These are phyloP conservation scores for Lasiosphaeria ovina DNA, from an alignment of 495 filamentous ascomycete species.

Conservation along the genomic window DNA sequence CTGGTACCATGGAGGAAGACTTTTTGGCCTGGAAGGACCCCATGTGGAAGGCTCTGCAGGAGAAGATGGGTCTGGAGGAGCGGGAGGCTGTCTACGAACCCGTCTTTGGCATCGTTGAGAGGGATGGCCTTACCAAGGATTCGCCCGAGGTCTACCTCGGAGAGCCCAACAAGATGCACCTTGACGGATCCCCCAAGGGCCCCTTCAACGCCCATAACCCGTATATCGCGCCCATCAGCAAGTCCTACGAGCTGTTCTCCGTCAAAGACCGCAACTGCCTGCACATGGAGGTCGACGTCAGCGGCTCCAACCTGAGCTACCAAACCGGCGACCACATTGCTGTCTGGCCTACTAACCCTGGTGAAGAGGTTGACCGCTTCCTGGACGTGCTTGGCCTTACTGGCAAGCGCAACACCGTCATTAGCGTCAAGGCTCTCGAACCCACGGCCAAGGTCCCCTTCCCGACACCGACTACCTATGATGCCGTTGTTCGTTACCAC, in stretches of 20 bases:
- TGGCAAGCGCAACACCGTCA: conserved; percentile 76
- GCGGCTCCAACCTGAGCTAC: conserved; percentile 81
- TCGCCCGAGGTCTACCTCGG: conserved; percentile 90
- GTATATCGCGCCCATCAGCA: conserved; percentile 88
- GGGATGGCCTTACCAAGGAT: conserved; percentile 68
- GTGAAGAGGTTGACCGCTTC: conserved; percentile 88
- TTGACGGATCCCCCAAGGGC: conserved; percentile 79
- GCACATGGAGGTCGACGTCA: conserved; percentile 94
- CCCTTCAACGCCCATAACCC: conserved; percentile 97
- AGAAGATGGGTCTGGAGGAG: conserved; percentile 85
- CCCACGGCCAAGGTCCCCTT: conserved; percentile 97
- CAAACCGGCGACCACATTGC: conserved; percentile 97
- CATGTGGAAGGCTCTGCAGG: conserved; percentile 86
- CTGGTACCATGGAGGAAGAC: conserved; percentile 99
- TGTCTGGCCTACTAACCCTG: conserved; percentile 95
- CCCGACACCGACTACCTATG: conserved; percentile 94
- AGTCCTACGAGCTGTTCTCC: conserved; percentile 87
- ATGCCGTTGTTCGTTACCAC: conserved; percentile 91
- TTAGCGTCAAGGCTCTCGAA: conserved; percentile 89
- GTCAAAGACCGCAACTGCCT: conserved; percentile 93
- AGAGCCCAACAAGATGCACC: conserved; percentile 94
- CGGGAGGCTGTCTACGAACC: conserved; percentile 96
- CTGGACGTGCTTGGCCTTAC: conserved; percentile 72
- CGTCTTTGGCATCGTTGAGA: conserved; percentile 78
- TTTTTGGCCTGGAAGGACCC: conserved; percentile 99